These are phyloP conservation scores for Paramecium caudatum DNA, from an alignment of 73 alveolate genomes.

Conservation along the genomic window DNA sequence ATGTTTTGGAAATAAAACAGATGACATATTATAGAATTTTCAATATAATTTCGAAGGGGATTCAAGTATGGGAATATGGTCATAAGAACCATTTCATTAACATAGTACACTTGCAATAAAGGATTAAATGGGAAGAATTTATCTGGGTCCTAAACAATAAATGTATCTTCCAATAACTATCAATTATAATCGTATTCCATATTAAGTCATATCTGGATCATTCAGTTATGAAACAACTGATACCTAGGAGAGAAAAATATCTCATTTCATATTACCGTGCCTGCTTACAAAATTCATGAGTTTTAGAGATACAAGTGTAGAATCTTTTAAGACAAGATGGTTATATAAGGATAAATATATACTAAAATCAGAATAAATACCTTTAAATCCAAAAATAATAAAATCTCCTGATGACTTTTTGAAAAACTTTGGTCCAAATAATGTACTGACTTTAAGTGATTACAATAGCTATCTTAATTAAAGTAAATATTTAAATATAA, in stretches of 20 bases:
- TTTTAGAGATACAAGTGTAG: neutral
- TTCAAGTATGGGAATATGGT: slow-evolving; percentile 41
- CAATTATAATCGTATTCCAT: slow-evolving; percentile 53
- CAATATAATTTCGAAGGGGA: slow-evolving; percentile 19
- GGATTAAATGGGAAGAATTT: slow-evolving; percentile 16
- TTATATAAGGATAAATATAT: neutral
- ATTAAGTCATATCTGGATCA: neutral
- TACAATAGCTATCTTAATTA: neutral
- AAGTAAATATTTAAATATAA: neutral
- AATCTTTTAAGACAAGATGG: slow-evolving; percentile 1
- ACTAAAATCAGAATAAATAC: slow-evolving; percentile 21
- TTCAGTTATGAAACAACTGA: slow-evolving; percentile 10
- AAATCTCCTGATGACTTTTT: neutral
- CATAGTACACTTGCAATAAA: neutral
- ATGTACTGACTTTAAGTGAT: neutral
- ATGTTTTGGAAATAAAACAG: slow-evolving; percentile 15
- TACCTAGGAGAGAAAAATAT: neutral
- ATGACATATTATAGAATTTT: neutral
- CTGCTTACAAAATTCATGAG: slow-evolving; percentile 32
- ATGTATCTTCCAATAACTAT: neutral
- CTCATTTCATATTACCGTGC: slow-evolving; percentile 31
- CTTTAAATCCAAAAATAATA: neutral
- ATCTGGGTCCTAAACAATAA: neutral
- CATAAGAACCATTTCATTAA: neutral
- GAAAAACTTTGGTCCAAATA: neutral